Evolutionary conservation across 805 yeast species (phyloP), one percentile per base, ranked within the genome.

Genomic region (Torulaspora maleeae): DNA sequence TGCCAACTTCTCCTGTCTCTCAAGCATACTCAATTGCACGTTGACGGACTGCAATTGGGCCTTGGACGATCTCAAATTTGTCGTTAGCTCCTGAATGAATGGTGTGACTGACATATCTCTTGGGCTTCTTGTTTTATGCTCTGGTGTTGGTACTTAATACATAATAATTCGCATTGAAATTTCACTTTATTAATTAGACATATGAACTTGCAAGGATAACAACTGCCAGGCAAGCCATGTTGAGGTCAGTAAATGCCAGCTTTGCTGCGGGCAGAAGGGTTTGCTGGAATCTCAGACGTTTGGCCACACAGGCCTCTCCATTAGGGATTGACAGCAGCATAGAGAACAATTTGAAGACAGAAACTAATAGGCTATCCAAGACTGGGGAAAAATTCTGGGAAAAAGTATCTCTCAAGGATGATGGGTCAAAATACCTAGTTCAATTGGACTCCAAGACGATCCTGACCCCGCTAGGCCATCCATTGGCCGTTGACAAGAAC

Each of bases 311-410:
- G 5, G 47, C 52, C 7, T 30, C 52, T 1, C 61, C 68, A 11
- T 30, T 60, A 16, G 66, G 69, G 5, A 48, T 53, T 27, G 69
- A 61, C 45, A 50, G 54, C 6, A 66, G 79, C 1, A 52, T 75
- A 2, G 87, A 82, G 55, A 69, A 73, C 45, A 83, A 80, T 52
- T 52, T 68, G 19, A 60, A 63, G 41, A 68, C 86, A 0, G 88
- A 84, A 52, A 77, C 93, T 3, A 86, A 84, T 61, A 72, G 85
- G 55, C 66, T 83, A 34, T 77, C 83, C 33, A 82, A 80, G 59
- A 83, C 93, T 0, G 66, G 83, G 44, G 71, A 77, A 38, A 82
- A 79, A 62, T 88, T 89, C 64, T 89, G 96, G 96, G 86, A 85
- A 45, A 76, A 79, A 38, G 93, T 86, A 4, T 61, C 60, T 38